phyloP scores from a whole-genome alignment of 2,329 filamentous ascomycete genomes.

The Colletotrichum horii region DNA sequence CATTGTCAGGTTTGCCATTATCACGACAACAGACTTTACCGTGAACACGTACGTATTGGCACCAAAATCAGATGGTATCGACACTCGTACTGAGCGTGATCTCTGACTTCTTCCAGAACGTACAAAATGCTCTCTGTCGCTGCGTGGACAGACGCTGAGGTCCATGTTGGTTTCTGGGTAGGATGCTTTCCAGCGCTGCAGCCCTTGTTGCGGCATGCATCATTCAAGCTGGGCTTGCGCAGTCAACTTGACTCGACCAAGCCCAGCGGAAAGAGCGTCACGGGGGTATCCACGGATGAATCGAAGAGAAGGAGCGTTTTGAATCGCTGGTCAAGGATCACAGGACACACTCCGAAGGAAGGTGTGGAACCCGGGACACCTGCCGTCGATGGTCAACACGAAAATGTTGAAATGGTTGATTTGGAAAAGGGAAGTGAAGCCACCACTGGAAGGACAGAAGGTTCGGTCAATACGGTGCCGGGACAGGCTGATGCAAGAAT shows the following conservation, averaged over 20 bases:
- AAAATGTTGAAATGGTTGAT: slow-evolving; percentile 4
- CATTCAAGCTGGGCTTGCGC: background rate
- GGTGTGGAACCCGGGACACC: background rate
- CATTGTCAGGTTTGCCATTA: slow-evolving; percentile 41
- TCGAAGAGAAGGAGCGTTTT: background rate
- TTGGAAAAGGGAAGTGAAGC: background rate
- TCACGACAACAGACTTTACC: slow-evolving; percentile 33
- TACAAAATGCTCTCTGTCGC: slow-evolving; percentile 39
- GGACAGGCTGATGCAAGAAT: background rate
- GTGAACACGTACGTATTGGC: slow-evolving; percentile 34
- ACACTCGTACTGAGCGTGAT: background rate
- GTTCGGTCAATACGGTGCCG: rapidly evolving
- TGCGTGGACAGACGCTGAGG: slow-evolving; percentile 45
- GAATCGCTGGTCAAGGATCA: background rate
- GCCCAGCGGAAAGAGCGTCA: background rate
- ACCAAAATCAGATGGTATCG: too few relatives aligned
- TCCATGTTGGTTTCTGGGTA: slow-evolving; percentile 48
- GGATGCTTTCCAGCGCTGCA: slow-evolving; percentile 45
- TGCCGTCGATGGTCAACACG: background rate
- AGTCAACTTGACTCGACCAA: background rate
- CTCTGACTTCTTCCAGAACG: slow-evolving; percentile 29
- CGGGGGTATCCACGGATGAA: background rate
- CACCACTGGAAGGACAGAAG: background rate
- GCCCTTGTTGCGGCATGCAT: slow-evolving; percentile 24
- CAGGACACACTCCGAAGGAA: background rate